Evolutionary conservation across 208 protist genomes (phyloP).

Genomic region (Acanthamoeba royreba): DNA sequence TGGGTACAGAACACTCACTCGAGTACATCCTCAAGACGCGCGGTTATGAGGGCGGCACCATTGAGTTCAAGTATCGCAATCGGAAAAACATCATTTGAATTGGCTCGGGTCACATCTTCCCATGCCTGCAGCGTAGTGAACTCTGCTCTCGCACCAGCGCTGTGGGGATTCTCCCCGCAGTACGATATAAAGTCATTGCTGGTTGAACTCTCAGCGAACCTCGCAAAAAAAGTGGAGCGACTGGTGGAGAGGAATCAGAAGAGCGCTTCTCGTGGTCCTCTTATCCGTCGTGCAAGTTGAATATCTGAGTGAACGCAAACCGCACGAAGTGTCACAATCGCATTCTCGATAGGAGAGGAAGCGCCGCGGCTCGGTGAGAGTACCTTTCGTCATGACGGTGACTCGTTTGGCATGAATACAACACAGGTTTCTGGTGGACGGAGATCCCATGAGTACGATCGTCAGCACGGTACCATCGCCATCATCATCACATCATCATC

Average conservation of each 20-base stretch:
- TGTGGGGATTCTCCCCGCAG: neutral
- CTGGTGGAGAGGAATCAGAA: neutral
- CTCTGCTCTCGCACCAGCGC: neutral
- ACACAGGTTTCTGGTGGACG: neutral
- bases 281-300: constrained; percentile 94
- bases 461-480: too few species aligned
- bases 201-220: too few species aligned
- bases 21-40: constrained; percentile 21
- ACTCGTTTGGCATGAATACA: constrained; percentile 22
- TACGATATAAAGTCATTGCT: neutral
- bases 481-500: too few species aligned
- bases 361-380: neutral
- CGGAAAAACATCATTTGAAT: neutral
- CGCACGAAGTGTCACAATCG: too few species aligned
- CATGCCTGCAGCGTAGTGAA: neutral
- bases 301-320: too few species aligned
- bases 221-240: too few species aligned
- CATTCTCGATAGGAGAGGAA: too few species aligned
- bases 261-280: constrained; percentile 82
- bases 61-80: neutral
- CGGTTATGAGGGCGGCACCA: neutral
- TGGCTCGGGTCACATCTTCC: neutral
- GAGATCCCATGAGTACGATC: neutral
- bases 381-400: neutral
- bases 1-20: neutral